Evolutionary conservation across 108 stramenopile genomes (phyloP).

Genomic region (Stephanodiscus triporus): DNA sequence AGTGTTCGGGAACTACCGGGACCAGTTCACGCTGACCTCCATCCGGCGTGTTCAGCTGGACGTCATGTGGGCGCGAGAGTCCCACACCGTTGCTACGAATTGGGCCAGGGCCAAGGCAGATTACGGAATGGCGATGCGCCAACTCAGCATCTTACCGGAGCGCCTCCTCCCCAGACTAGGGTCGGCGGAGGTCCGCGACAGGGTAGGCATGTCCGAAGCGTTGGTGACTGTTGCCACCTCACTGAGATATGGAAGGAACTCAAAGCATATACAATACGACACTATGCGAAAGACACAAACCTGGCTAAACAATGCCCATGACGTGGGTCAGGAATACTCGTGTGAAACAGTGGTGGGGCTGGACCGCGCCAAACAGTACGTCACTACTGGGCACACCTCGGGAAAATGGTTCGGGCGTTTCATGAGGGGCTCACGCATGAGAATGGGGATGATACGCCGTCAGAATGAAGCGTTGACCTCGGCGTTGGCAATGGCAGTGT

Average conservation of each 20-base stretch:
- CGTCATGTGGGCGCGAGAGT: slow-evolving; percentile 51
- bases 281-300: not conserved
- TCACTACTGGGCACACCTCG: not conserved
- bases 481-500: not conserved
- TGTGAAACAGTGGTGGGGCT: no score
- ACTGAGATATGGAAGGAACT: not conserved
- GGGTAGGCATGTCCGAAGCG: not conserved
- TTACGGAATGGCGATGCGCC: not conserved
- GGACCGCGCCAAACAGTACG: not conserved
- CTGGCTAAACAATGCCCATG: not conserved
- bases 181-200: not conserved
- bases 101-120: not conserved
- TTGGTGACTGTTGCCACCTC: not conserved
- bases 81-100: slow-evolving; percentile 34
- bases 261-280: not conserved
- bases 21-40: slow-evolving; percentile 8
- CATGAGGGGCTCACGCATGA: not conserved
- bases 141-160: not conserved
- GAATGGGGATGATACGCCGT: not conserved
- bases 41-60: slow-evolving; percentile 53
- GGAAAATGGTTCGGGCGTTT: not conserved
- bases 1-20: not conserved
- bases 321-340: not conserved
- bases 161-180: not conserved
- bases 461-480: not conserved